These are phyloP conservation scores for Magnolia officinalis DNA, from an alignment of 164 flowering plant genomes.

Conservation along the genomic window DNA sequence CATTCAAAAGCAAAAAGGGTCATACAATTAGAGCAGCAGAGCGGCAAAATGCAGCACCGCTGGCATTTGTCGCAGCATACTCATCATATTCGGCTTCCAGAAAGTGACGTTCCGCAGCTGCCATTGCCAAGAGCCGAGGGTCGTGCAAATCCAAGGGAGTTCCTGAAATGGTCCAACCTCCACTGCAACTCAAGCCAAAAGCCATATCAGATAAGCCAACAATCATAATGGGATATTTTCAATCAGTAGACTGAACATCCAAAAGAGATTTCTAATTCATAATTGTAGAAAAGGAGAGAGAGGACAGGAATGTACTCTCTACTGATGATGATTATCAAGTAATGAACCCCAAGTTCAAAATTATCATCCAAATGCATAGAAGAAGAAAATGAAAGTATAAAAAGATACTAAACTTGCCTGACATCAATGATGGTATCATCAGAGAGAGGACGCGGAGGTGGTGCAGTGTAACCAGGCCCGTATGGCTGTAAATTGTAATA, in stretches of 20 bases:
- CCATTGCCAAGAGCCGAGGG: conserved; percentile 89
- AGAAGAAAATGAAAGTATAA: background rate
- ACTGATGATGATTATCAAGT: background rate
- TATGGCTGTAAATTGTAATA: conserved; percentile 48
- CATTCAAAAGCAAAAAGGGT: background rate
- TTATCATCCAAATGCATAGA: background rate
- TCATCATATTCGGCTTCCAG: conserved; percentile 90
- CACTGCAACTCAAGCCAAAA: conserved; percentile 41
- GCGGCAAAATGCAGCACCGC: conserved; percentile 94
- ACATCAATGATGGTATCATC: conserved; percentile 82
- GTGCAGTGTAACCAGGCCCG: conserved; percentile 85
- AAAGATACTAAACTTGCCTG: conserved; percentile 40
- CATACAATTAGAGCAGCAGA: conserved; percentile 89
- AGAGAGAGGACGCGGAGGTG: conserved; percentile 50
- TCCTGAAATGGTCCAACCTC: conserved; percentile 86
- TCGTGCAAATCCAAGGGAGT: conserved; percentile 75
- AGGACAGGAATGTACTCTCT: too few relatives aligned
- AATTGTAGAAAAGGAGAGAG: background rate
- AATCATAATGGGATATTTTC: background rate
- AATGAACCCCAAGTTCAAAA: background rate
- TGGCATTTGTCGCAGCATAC: conserved; percentile 72
- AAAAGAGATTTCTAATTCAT: conserved; percentile 1
- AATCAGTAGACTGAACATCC: background rate
- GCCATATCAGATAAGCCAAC: background rate
- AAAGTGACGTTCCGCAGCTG: conserved; percentile 83